Evolutionary conservation across 192 early-diverging fungal genomes (phyloP).

Genomic region (Umbelopsis ramanniana): DNA sequence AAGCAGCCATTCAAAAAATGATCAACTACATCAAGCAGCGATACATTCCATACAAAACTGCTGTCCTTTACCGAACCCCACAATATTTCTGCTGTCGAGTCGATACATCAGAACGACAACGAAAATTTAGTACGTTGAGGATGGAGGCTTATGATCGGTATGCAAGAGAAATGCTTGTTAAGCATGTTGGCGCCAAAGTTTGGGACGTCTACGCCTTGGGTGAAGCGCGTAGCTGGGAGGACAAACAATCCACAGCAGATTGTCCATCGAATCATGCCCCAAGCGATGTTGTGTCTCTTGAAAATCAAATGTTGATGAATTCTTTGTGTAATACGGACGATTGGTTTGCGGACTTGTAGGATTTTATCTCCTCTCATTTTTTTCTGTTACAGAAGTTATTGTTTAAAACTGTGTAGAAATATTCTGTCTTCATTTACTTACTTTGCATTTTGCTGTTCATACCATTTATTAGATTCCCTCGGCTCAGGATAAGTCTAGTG

Average conservation of each 20-base stretch:
- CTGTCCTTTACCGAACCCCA: conserved; percentile 49
- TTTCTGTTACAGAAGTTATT: too few species aligned
- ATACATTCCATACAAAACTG: conserved; percentile 31
- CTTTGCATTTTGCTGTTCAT: too few species aligned
- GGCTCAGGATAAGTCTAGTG: too few species aligned
- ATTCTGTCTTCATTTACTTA: too few species aligned
- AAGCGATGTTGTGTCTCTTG: conserved; percentile 49
- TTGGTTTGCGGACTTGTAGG: too few species aligned
- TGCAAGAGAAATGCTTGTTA: conserved; percentile 29
- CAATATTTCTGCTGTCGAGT: conserved; percentile 57
- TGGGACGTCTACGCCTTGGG: conserved; percentile 51
- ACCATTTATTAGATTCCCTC: too few species aligned
- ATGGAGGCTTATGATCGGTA: conserved; percentile 32
- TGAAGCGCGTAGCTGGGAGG: conserved; percentile 35
- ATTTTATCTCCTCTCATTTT: too few species aligned
- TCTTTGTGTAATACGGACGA: conserved; percentile 28
- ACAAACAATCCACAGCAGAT: conserved; percentile 24
- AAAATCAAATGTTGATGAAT: conserved; percentile 51
- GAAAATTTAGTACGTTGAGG: conserved; percentile 34
- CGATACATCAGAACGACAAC: conserved; percentile 29
- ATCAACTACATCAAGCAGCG: conserved; percentile 27
- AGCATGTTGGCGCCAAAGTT: conserved; percentile 16
- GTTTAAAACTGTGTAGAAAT: too few species aligned
- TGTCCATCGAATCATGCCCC: conserved; percentile 54
- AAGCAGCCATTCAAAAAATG: conserved; percentile 29